Evolutionary conservation across 805 yeast genomes (phyloP), one percentile per base, ranked within the genome.

Genomic region (Ogataea allantospora): DNA sequence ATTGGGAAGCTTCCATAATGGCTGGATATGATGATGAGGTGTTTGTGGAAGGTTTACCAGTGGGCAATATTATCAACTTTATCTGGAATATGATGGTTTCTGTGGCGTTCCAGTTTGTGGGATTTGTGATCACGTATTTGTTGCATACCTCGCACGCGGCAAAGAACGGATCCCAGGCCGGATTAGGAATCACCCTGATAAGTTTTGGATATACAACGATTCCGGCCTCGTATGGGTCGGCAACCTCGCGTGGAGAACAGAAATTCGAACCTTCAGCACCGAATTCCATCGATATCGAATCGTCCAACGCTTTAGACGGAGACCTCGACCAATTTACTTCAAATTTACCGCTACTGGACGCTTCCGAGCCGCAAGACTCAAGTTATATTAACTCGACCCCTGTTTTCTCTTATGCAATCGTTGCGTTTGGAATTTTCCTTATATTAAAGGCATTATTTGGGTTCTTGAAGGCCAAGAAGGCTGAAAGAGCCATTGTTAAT

Each of bases 91-190:
- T 80, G 49, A 71, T 88, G 49, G 95, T 93, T 2, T 80, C 95
- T 16, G 73, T 87, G n/a, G 83, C 95, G 27, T 93, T 93, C 68
- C 96, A 91, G 62, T 86, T 85, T 58, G 83, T 91, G 21, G 99
- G 99, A 3, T 93, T 93, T 63, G 70, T 93, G 27, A 70, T 91
- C 38, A 89, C 98, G 6, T 93, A 89, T 57, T 66, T 91, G 30
- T 68, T 93, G 38, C 98, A 93, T 62, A 91, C 98, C 1, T 86
- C 97, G 2, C 99, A 93, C 58, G 97, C 98, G 5, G 95, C 97
- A 4, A 88, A 87, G 57, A 89, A 89, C 54, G 99, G 99, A 3
- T 83, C 97, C 2, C 70, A 95, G 44, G 84, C 91, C 13, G 99
- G 99, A 0, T 65, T 93, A 40, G 98, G 98, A 2, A 57, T 85